phyloP scores from a whole-genome alignment of 805 yeast genomes.

The Nakazawaea populi region DNA sequence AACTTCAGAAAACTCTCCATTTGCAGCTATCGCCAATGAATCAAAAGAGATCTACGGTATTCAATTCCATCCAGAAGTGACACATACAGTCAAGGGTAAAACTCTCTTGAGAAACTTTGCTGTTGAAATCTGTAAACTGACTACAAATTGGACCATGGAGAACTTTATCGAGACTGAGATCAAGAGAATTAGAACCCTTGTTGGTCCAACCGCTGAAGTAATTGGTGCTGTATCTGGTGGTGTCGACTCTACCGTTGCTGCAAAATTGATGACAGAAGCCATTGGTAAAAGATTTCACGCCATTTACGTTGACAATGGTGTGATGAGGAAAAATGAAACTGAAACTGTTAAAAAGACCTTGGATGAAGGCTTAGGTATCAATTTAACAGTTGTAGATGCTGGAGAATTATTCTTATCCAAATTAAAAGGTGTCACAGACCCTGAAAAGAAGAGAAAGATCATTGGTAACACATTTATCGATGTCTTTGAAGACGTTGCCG shows the following conservation, averaged over 20 bases:
- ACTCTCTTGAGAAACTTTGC: slow-evolving; percentile 87
- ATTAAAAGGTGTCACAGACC: slow-evolving; percentile 93
- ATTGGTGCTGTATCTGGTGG: slow-evolving; percentile 99
- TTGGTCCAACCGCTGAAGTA: slow-evolving; percentile 97
- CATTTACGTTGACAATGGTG: slow-evolving; percentile 95
- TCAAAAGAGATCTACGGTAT: slow-evolving; percentile 79
- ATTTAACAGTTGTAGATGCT: slow-evolving; percentile 92
- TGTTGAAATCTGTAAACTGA: slow-evolving; percentile 78
- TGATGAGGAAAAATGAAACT: slow-evolving; percentile 93
- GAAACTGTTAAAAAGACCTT: slow-evolving; percentile 81
- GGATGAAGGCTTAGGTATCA: slow-evolving; percentile 90
- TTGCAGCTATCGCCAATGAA: slow-evolving; percentile 82
- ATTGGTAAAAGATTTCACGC: slow-evolving; percentile 99
- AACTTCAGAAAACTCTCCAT: slow-evolving; percentile 90
- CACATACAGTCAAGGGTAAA: slow-evolving; percentile 92
- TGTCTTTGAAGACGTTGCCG: slow-evolving; percentile 95
- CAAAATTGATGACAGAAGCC: slow-evolving; percentile 96
- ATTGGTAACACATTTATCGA: slow-evolving; percentile 97
- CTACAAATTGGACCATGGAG: slow-evolving; percentile 95
- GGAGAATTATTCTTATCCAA: slow-evolving; percentile 80
- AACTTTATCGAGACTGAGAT: slow-evolving; percentile 97
- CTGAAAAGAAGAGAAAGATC: slow-evolving; percentile 97
- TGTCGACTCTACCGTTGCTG: slow-evolving; percentile 98
- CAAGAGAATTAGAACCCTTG: slow-evolving; percentile 81
- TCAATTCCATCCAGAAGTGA: slow-evolving; percentile 99